Conservation (phyloP, 768 basidiomycete genomes). For the Stropharia rugosoannulata region DNA sequence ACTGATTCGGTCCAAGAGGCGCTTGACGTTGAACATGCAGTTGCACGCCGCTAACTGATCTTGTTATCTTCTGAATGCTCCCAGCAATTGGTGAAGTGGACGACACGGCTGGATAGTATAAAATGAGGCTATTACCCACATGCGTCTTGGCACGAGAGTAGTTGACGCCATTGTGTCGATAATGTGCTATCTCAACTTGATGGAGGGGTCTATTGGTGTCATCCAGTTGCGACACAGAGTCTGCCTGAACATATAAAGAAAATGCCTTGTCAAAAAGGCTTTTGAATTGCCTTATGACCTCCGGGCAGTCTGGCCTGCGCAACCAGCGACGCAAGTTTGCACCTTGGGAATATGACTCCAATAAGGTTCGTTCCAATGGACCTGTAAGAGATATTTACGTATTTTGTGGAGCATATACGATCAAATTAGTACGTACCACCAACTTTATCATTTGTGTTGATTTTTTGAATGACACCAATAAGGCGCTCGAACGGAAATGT, state of each 20-base stretch:
- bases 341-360: neutral
- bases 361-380: neutral
- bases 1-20: neutral
- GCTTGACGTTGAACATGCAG: neutral
- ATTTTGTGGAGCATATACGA: neutral
- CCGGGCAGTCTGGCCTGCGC: neutral
- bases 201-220: neutral
- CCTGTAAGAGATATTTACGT: too few relatives aligned
- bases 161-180: neutral
- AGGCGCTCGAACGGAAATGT: conserved; percentile 9
- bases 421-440: conserved; percentile 9
- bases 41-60: neutral
- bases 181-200: neutral
- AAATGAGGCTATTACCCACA: neutral
- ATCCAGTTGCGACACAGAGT: neutral
- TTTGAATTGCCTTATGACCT: neutral
- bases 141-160: neutral
- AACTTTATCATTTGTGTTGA: conserved; percentile 13
- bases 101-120: neutral
- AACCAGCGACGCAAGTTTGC: neutral
- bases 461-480: conserved; percentile 8
- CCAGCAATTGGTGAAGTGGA: neutral
- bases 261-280: neutral
- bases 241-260: neutral
- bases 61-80: neutral